phyloP scores from a whole-genome alignment of 169 alveolate species.

The Eimeria falciformis region DNA sequence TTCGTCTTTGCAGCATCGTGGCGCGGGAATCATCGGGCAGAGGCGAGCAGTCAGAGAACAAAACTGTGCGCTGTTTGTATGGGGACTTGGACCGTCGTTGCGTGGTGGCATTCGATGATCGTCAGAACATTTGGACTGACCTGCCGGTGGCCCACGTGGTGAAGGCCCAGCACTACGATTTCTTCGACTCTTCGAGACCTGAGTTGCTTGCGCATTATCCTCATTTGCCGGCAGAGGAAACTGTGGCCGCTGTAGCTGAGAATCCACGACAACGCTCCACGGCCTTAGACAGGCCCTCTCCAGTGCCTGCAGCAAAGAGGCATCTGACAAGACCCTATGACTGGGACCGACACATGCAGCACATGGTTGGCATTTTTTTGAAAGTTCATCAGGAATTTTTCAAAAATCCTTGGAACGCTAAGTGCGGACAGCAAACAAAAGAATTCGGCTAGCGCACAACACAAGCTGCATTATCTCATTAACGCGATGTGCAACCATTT shows the following conservation, averaged over 20 bases:
- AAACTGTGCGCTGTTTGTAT: slow-evolving; percentile 82
- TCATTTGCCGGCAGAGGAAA: slow-evolving; percentile 62
- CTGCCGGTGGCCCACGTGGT: slow-evolving; percentile 91
- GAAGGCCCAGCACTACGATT: slow-evolving; percentile 94
- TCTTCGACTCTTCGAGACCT: slow-evolving; percentile 84
- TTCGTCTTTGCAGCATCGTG: slow-evolving; percentile 44
- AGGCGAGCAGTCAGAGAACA: slow-evolving; percentile 71
- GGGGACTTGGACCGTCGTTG: slow-evolving; percentile 89
- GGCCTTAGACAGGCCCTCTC: slow-evolving; percentile 42
- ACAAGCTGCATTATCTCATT: too few relatives aligned
- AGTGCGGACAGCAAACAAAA: slow-evolving; percentile 30
- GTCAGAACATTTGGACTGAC: slow-evolving; percentile 94
- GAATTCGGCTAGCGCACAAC: too few relatives aligned
- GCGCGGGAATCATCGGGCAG: slow-evolving; percentile 71
- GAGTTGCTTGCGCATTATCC: slow-evolving; percentile 82
- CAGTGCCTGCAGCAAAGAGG: slow-evolving; percentile 25
- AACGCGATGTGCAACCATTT: too few relatives aligned
- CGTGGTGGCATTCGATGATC: slow-evolving; percentile 92
- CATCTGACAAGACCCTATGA: slow-evolving; percentile 80
- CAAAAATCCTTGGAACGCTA: slow-evolving; percentile 88
- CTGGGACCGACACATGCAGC: slow-evolving; percentile 91
- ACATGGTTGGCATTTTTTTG: slow-evolving; percentile 89
- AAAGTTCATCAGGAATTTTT: slow-evolving; percentile 90
- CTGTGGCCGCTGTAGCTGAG: slow-evolving; percentile 33
- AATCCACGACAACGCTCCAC: slow-evolving; percentile 38